Percentiles rank a stretch among this genome's conserved stretches.
Evolutionary conservation across 768 basidiomycete genomes (phyloP).

Genomic region (Rhodotorula sphaerocarpa): DNA sequence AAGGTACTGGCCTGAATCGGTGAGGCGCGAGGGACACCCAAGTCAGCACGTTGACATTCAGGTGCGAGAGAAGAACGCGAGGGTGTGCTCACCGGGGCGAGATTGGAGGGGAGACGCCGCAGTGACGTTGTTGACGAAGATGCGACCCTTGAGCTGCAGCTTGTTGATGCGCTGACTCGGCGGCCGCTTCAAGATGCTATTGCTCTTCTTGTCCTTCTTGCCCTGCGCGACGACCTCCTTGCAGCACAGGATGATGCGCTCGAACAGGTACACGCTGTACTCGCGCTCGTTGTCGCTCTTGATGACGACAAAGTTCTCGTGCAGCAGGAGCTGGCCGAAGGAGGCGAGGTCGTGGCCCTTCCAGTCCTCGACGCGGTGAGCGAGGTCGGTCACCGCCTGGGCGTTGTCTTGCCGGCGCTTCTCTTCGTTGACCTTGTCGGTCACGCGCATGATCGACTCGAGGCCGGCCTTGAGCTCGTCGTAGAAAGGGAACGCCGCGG

Average conservation of each 20-base stretch:
- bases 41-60: conserved; percentile 24
- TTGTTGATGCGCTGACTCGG: conserved; percentile 45
- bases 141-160: conserved; percentile 85
- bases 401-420: conserved; percentile 84
- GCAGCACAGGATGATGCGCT: conserved; percentile 97
- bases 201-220: conserved; percentile 70
- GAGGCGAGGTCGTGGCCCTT: conserved; percentile 92
- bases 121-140: conserved; percentile 93
- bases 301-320: conserved; percentile 90
- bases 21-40: conserved; percentile 25
- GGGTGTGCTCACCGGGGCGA: conserved; percentile 50
- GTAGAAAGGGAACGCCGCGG: conserved; percentile 54
- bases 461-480: conserved; percentile 77
- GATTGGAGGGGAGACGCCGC: conserved; percentile 62
- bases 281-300: conserved; percentile 95
- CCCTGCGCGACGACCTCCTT: conserved; percentile 69
- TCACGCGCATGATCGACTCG: conserved; percentile 80
- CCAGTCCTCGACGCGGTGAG: conserved; percentile 90
- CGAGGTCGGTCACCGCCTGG: conserved; percentile 77
- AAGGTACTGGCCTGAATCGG: conserved; percentile 54
- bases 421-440: conserved; percentile 91
- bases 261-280: conserved; percentile 96
- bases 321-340: conserved; percentile 86
- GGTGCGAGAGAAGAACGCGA: conserved; percentile 16
- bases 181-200: conserved; percentile 82